Base-by-base conservation (phyloP, 2,329 filamentous ascomycete genomes). In the Nigrograna mackinnonii region DNA sequence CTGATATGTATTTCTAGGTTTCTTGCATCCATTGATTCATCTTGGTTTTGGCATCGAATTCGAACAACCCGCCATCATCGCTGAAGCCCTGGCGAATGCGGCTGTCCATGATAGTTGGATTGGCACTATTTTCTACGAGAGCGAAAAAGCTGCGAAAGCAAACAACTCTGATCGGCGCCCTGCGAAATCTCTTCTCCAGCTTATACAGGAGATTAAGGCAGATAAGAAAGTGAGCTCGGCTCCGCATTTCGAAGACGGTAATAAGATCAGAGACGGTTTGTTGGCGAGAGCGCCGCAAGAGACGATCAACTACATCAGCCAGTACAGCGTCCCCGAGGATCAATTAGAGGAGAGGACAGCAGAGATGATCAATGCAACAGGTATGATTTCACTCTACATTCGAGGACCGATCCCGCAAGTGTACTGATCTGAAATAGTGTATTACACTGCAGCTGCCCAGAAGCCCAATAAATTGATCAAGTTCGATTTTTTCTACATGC, bases 11-110 rank as follows among this genome's bases (percentile, higher is more conserved):
- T n/a, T 12, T 48, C 26, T 52, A 79, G 84, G 87, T 0, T 79
- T 92, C 49, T 55, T 91, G 2, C 89, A 95, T 59, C 89, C 90
- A 2, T 71, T 94, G 13, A 91, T 96, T 49, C 89, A 95, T 62
- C 78, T 95, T 16, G 87, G 90, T 36, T 95, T 90, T 60, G 91
- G 87, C 4, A 63, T 96, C 24, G 90, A 95, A 62, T 95, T 90
- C 72, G 66, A 79, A 7, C 89, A 95, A 60, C 89, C 89, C 2
- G 87, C 87, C 26, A 83, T 95, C 45, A 77, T 96, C 20, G 89
- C 90, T 5, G 82, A 92, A 69, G 90, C 75, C 1, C 79, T 96
- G 14, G 89, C 91, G 1, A 85, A 95, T 70, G 77, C 86, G 1
- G 82, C 86, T 6, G 80, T 90, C 2, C 89, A 95, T 59, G 70